These are phyloP conservation scores for Eragrostis tef DNA, from an alignment of 202 grass and related monocot species.

Conservation along the genomic window DNA sequence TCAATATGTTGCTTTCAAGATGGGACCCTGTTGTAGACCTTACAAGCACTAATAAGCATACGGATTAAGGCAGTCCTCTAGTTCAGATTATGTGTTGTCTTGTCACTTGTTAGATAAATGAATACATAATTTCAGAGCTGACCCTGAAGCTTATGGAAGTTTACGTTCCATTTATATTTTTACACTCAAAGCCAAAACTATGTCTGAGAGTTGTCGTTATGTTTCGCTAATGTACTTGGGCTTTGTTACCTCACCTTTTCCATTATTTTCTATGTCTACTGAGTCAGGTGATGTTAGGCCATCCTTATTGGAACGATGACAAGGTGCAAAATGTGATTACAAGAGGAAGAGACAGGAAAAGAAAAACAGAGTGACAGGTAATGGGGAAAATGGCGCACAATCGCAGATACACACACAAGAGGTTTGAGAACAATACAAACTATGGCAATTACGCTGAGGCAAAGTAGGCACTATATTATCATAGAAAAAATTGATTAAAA, in stretches of 20 bases:
- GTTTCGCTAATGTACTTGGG: conserved; percentile 1
- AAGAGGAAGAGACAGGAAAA: neutral
- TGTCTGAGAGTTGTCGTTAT: conserved; percentile 5
- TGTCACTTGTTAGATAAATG: conserved; percentile 1
- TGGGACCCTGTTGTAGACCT: neutral
- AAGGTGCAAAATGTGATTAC: neutral
- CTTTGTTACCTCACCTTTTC: neutral
- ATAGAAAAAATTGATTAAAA: conserved; percentile 1
- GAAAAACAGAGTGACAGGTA: neutral
- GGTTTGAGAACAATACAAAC: neutral
- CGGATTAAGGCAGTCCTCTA: neutral
- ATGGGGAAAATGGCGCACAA: neutral
- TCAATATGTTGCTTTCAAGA: conserved; percentile 6
- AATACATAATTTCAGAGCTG: conserved; percentile 8
- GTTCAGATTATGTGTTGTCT: neutral
- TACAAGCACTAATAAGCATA: neutral
- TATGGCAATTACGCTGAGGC: neutral
- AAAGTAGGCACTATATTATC: conserved; percentile 6
- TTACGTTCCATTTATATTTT: conserved; percentile 31
- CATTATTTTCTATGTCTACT: neutral
- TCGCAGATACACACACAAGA: neutral
- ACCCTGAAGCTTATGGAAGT: neutral
- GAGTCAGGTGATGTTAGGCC: neutral
- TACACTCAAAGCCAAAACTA: conserved; percentile 13
- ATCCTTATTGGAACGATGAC: neutral